Conservation (phyloP, 202 grass and related monocot genomes). For the Tripidium arundinaceum region DNA sequence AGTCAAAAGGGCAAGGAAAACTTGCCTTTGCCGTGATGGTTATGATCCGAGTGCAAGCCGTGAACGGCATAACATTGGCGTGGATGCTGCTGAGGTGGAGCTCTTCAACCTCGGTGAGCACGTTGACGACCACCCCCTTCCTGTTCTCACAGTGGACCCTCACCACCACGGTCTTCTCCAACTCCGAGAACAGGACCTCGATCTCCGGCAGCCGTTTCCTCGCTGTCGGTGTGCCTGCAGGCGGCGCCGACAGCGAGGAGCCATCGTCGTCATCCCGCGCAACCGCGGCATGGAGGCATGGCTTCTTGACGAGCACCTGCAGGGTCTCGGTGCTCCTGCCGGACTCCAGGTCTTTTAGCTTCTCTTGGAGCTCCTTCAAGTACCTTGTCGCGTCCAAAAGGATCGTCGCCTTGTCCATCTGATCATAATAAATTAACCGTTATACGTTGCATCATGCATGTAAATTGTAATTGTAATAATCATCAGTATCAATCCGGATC, state of each 20-base stretch:
- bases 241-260: not conserved
- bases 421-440: not conserved
- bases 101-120: constrained; percentile 50
- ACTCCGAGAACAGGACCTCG: constrained; percentile 43
- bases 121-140: constrained; percentile 40
- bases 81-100: constrained; percentile 40
- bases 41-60: constrained; percentile 32
- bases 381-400: constrained; percentile 57
- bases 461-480: not conserved
- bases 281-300: constrained; percentile 5
- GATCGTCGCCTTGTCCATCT: constrained; percentile 85
- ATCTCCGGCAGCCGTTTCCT: constrained; percentile 41
- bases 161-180: constrained; percentile 43
- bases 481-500: not conserved
- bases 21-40: constrained; percentile 40
- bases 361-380: constrained; percentile 69
- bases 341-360: constrained; percentile 42
- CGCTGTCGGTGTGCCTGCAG: not conserved
- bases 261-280: not conserved
- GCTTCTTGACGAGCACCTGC: constrained; percentile 50
- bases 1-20: not conserved
- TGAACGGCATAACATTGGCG: constrained; percentile 46
- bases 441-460: not conserved
- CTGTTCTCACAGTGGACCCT: constrained; percentile 29
- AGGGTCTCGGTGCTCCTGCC: constrained; percentile 38